Evolutionary conservation across 371 early-diverging fungal species (phyloP).

Genomic region (Dinochytrium kinnereticum): DNA sequence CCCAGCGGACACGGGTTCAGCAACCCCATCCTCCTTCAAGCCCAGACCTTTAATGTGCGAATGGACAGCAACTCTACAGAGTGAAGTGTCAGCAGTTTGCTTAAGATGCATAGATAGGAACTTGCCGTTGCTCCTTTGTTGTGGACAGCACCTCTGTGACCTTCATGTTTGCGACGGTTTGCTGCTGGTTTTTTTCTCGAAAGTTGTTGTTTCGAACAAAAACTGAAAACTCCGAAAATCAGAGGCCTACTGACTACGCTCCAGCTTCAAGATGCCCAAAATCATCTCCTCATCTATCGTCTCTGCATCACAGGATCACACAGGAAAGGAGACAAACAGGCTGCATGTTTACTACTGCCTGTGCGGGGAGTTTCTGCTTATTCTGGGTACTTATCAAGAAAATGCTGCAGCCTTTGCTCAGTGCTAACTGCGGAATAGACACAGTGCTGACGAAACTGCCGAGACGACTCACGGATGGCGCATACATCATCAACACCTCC

Average conservation of each 20-base stretch:
- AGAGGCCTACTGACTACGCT: neutral
- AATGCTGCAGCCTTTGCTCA: neutral
- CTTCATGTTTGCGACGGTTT: constrained; percentile 69
- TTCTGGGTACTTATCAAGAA: constrained; percentile 53
- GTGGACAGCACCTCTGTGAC: constrained; percentile 83
- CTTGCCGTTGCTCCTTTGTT: constrained; percentile 80
- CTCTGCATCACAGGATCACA: constrained; percentile 27
- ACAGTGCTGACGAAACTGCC: constrained; percentile 65
- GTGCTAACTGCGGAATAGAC: constrained; percentile 22
- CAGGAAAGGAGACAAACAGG: constrained; percentile 49
- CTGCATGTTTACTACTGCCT: constrained; percentile 76
- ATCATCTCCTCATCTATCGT: constrained; percentile 32
- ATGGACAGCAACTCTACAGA: constrained; percentile 80
- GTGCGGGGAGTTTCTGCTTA: constrained; percentile 75
- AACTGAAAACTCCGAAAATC: neutral
- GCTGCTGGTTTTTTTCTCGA: neutral
- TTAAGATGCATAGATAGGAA: neutral
- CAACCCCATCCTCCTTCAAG: constrained; percentile 78
- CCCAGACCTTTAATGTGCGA: constrained; percentile 79
- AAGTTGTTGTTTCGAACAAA: neutral
- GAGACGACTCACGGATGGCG: constrained; percentile 66
- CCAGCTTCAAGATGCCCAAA: constrained; percentile 24
- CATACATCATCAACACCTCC: constrained; percentile 62
- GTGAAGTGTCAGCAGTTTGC: neutral
- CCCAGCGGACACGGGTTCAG: constrained; percentile 85